A percentile compares a stretch with the other conserved stretches of the same genome.
phyloP scores from a whole-genome alignment of 495 filamentous ascomycete species.

The Aspergillus coremiiformis region DNA sequence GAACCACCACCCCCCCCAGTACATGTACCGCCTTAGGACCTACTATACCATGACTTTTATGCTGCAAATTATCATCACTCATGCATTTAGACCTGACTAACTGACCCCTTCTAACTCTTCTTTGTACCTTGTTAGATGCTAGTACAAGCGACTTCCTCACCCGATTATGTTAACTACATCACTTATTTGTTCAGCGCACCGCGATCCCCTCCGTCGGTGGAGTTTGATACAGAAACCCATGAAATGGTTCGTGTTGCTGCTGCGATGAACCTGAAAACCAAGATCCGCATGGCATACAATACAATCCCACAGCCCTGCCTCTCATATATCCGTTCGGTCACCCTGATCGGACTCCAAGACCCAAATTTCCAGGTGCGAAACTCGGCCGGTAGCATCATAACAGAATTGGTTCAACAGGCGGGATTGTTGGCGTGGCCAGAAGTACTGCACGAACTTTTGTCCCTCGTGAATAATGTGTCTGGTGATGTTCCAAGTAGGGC shows the following conservation, averaged over 20 bases:
- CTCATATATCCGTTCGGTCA: constrained; percentile 67
- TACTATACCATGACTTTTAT: neutral
- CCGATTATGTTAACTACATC: constrained; percentile 95
- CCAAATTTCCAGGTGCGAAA: constrained; percentile 72
- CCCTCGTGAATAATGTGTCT: constrained; percentile 63
- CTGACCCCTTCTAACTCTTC: neutral
- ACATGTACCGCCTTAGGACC: neutral
- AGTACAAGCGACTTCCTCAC: constrained; percentile 76
- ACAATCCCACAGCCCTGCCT: constrained; percentile 62
- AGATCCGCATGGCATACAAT: constrained; percentile 63
- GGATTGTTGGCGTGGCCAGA: constrained; percentile 89
- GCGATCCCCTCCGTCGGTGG: constrained; percentile 50
- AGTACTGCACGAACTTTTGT: constrained; percentile 70
- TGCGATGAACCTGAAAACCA: constrained; percentile 91
- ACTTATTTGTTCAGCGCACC: constrained; percentile 78
- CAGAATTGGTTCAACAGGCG: constrained; percentile 80
- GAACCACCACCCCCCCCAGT: neutral
- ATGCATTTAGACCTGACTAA: constrained; percentile 1
- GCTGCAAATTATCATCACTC: neutral
- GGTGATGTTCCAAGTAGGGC: constrained; percentile 59
- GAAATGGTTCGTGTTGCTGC: constrained; percentile 76
- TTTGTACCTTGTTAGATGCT: constrained; percentile 63
- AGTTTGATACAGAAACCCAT: constrained; percentile 51
- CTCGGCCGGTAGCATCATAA: constrained; percentile 87
- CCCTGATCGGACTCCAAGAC: constrained; percentile 75